phyloP scores from a whole-genome alignment of 257 asterid species.

The Lantana camara region DNA sequence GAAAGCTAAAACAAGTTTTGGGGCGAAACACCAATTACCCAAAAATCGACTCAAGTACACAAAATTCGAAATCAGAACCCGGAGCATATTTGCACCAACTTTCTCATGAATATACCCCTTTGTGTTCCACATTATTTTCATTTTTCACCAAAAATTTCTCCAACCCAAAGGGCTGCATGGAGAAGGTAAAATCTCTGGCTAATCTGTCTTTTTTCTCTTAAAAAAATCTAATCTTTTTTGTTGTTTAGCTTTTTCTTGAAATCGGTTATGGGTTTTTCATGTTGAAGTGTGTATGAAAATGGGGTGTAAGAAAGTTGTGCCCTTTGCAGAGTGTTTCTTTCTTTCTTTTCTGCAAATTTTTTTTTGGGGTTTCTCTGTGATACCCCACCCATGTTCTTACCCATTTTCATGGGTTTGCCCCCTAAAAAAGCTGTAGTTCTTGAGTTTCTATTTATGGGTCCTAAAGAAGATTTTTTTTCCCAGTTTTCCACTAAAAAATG shows the following conservation, averaged over 20 bases:
- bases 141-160: constrained; percentile 1
- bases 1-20: neutral
- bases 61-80: constrained; percentile 5
- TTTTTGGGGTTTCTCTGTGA: neutral
- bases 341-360: neutral
- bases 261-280: neutral
- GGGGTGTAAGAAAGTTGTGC: neutral
- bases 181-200: constrained; percentile 9
- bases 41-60: neutral
- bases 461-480: too few relatives aligned
- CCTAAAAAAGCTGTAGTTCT: constrained; percentile 3
- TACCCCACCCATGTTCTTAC: constrained; percentile 8
- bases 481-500: too few relatives aligned
- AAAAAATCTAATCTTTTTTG: neutral
- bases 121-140: too few relatives aligned
- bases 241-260: neutral
- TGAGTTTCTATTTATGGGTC: too few relatives aligned
- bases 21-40: neutral
- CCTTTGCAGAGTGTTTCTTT: neutral
- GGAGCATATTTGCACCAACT: too few relatives aligned
- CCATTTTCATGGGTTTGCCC: constrained; percentile 1
- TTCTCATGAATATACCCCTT: neutral
- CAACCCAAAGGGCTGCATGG: constrained; percentile 19
- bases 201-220: neutral
- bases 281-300: neutral